Conservation (phyloP, 208 protist species). For the Leishmania arabica region DNA sequence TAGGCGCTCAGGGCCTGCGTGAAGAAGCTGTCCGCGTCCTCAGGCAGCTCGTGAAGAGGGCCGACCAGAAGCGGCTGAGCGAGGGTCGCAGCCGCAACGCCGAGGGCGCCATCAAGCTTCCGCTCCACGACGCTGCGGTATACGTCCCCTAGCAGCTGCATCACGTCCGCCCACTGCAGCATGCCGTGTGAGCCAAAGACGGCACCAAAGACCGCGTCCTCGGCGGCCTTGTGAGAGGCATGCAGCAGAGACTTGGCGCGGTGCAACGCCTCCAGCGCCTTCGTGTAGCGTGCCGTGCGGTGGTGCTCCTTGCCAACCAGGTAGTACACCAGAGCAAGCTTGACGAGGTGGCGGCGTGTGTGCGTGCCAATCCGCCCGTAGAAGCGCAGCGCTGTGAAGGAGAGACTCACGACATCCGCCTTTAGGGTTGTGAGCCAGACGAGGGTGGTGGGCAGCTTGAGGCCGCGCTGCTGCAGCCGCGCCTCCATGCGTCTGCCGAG, state of each 20-base stretch:
- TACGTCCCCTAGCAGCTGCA: conserved; percentile 54
- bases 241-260: conserved; percentile 62
- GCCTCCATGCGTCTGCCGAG: conserved; percentile 45
- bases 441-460: conserved; percentile 42
- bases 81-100: conserved; percentile 12
- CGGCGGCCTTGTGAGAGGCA: conserved; percentile 39
- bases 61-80: conserved; percentile 59
- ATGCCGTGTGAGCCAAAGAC: conserved; percentile 39
- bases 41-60: conserved; percentile 34
- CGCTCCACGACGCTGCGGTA: conserved; percentile 60
- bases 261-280: conserved; percentile 79
- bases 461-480: conserved; percentile 27
- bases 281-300: conserved; percentile 72
- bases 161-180: conserved; percentile 45
- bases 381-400: conserved; percentile 78
- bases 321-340: conserved; percentile 76
- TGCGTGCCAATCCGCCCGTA: conserved; percentile 51
- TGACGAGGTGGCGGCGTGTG: conserved; percentile 49
- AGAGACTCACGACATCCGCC: conserved; percentile 60
- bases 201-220: conserved; percentile 46
- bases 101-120: conserved; percentile 34
- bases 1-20: conserved; percentile 56
- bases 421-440: conserved; percentile 60
- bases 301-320: conserved; percentile 65
- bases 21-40: conserved; percentile 56